Base-by-base conservation (phyloP, 768 basidiomycete genomes). In the Hypholoma sublateritium region DNA sequence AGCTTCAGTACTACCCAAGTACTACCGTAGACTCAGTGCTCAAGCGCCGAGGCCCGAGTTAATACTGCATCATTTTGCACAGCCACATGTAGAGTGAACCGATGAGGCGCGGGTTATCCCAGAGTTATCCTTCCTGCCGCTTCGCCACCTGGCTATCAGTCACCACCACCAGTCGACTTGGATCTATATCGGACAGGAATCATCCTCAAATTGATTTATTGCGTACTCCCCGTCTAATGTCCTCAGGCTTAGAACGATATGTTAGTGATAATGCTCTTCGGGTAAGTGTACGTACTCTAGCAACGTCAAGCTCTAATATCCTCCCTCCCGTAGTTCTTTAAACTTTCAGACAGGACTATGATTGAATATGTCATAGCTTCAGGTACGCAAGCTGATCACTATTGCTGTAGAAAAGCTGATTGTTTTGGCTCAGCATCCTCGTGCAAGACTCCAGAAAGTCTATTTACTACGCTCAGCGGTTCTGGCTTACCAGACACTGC, bases 291-390 rank as follows among this genome's bases (percentile, higher is more conserved):
- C 22, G 50, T 36, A 9, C 14, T 9, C 14, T 53, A n/a, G 21
- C 28, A n/a, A 47, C 1, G 14, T 41, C 4, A 12, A 17, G 22
- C 13, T 47, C 54, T 59, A n/a, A 61, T 50, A 5, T 46, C 48
- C 3, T 56, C 19, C 36, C 12, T 35, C 13, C 25, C 58, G 13
- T 62, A 93, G 91, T 81, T 94, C 63, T 89, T 95, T 64, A 91
- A 91, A 54, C 81, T 92, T 45, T 86, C 94, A 19, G 91, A 96
- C 73, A 80, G 80, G 61, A 92, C 84, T 61, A 91, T 89, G 58
- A 84, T 93, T 62, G 88, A 93, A 75, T 97, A 87, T 70, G 88
- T 97, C 35, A 77, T 92, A 69, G 92, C 92, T 48, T 87, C 90
- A 72, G 93, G 92, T 89, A 60, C 39, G 80, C 25, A 25, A n/a